Evolutionary conservation across 2,329 filamentous ascomycete genomes (phyloP).

Genomic region (Xylaria sp.): DNA sequence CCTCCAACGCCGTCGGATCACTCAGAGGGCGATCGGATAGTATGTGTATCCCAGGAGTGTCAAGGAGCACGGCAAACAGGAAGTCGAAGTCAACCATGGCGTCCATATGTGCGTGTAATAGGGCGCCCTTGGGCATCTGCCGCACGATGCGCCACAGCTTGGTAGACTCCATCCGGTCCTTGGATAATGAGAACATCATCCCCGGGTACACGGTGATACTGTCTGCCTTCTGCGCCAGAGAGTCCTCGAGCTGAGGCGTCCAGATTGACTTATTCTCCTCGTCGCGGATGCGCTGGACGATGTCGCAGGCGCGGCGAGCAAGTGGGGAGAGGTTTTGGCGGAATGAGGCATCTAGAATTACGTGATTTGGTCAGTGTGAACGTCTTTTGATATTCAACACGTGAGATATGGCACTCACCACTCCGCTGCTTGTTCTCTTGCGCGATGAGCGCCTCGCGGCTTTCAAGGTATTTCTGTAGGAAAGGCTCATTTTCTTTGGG

Average conservation of each 20-base stretch:
- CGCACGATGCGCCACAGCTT: slow-evolving; percentile 85
- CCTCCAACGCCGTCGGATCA: slow-evolving; percentile 57
- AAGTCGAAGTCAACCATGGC: slow-evolving; percentile 90
- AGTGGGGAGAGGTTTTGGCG: slow-evolving; percentile 77
- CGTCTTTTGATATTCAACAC: not conserved
- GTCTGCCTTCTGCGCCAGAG: slow-evolving; percentile 63
- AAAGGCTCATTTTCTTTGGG: slow-evolving; percentile 71
- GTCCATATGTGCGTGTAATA: slow-evolving; percentile 87
- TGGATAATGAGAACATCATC: slow-evolving; percentile 91
- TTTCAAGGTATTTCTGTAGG: slow-evolving; percentile 79
- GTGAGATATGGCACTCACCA: slow-evolving; percentile 56
- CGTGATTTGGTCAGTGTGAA: not conserved
- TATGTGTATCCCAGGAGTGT: slow-evolving; percentile 76
- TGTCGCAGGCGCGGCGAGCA: slow-evolving; percentile 75
- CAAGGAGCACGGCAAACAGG: slow-evolving; percentile 73
- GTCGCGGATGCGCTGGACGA: slow-evolving; percentile 79
- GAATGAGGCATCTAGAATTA: slow-evolving; percentile 67
- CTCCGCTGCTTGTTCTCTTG: slow-evolving; percentile 84
- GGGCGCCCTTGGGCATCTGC: slow-evolving; percentile 84
- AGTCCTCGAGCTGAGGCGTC: slow-evolving; percentile 75
- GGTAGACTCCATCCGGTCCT: slow-evolving; percentile 83
- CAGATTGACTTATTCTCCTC: slow-evolving; percentile 79
- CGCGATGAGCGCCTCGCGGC: slow-evolving; percentile 75
- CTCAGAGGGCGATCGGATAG: slow-evolving; percentile 63
- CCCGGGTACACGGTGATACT: slow-evolving; percentile 77